Conservation (phyloP, 202 grass and related monocot species). For the Tripidium arundinaceum region DNA sequence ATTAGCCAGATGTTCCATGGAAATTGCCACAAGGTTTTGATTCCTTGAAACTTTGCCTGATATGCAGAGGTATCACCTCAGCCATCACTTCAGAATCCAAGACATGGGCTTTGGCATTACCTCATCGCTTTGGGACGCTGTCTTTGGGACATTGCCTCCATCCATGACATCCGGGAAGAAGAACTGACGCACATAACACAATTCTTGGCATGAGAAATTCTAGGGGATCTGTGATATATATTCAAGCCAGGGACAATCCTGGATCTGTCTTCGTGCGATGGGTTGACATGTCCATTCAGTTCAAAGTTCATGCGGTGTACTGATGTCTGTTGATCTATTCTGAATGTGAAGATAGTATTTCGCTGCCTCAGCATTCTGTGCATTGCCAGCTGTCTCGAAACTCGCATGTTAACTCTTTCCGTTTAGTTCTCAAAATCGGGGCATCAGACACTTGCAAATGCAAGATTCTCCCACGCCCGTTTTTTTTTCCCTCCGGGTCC, state of each 20-base stretch:
- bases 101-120: constrained; percentile 84
- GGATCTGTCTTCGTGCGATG: constrained; percentile 21
- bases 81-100: constrained; percentile 86
- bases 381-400: not conserved
- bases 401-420: not conserved
- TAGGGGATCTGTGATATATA: constrained; percentile 52
- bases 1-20: not conserved
- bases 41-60: not conserved
- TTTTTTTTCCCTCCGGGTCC: not conserved
- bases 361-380: not conserved
- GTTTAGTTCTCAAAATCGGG: not conserved
- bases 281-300: constrained; percentile 37
- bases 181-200: constrained; percentile 28
- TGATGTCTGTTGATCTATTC: constrained; percentile 22
- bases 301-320: constrained; percentile 35
- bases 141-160: constrained; percentile 69
- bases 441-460: not conserved
- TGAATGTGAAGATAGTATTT: constrained; percentile 33
- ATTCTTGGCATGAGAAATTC: constrained; percentile 28
- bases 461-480: not conserved
- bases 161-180: constrained; percentile 32
- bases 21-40: not conserved
- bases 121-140: constrained; percentile 66
- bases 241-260: constrained; percentile 33
- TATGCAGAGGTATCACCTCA: constrained; percentile 79